A percentile compares a stretch with the other conserved stretches of the same genome.
phyloP scores from a whole-genome alignment of 306 rosid species.

The Prunus mongolica region DNA sequence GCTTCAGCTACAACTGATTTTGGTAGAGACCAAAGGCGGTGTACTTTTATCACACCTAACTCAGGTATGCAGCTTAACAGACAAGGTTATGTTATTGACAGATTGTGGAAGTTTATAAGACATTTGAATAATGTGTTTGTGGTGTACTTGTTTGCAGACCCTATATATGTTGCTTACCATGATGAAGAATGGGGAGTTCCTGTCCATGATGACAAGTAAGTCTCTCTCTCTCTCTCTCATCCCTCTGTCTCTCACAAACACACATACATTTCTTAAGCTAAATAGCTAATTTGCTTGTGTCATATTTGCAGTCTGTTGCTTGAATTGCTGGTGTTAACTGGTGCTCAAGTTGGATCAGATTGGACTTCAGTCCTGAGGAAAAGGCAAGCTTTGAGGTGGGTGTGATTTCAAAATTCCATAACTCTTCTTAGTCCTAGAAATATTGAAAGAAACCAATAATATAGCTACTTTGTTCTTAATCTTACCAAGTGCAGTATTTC shows the following conservation, averaged over 20 bases:
- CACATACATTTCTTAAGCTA: background rate
- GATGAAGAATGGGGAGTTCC: conserved; percentile 97
- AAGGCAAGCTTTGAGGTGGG: conserved; percentile 68
- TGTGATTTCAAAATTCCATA: background rate
- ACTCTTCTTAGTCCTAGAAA: background rate
- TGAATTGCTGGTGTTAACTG: conserved; percentile 63
- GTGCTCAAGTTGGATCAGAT: conserved; percentile 85
- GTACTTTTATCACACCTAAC: conserved; percentile 71
- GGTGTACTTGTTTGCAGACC: conserved; percentile 40
- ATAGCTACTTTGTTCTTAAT: background rate
- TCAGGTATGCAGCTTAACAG: conserved; percentile 41
- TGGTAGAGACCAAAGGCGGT: conserved; percentile 38
- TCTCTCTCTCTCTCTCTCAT: background rate
- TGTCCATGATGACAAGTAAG: conserved; percentile 85
- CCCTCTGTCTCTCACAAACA: background rate
- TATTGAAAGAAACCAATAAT: background rate
- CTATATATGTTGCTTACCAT: conserved; percentile 78
- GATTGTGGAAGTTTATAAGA: background rate
- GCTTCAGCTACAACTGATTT: conserved; percentile 23
- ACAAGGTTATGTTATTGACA: background rate
- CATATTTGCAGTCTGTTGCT: conserved; percentile 47
- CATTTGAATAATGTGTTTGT: background rate
- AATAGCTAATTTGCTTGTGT: background rate
- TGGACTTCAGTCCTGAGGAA: conserved; percentile 82
- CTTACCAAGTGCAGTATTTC: background rate